Percentiles rank a stretch among this genome's conserved stretches.
phyloP scores from a whole-genome alignment of 345 rosid genomes.

The Aurinia saxatilis region DNA sequence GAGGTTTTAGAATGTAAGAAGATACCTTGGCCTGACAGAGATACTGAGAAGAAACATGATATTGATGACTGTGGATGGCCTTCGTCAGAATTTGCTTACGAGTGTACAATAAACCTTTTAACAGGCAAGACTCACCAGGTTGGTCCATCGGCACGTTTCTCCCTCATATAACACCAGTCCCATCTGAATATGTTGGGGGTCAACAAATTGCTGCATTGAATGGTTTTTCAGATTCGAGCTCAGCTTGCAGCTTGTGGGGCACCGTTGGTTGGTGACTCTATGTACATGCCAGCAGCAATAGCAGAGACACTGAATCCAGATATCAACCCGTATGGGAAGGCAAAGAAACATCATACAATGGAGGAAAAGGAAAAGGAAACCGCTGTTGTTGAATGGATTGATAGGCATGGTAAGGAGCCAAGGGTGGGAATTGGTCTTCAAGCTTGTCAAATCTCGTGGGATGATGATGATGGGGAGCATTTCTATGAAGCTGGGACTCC shows the following conservation, averaged over 20 bases:
- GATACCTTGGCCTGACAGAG: constrained; percentile 71
- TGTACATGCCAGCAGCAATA: constrained; percentile 83
- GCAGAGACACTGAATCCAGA: constrained; percentile 57
- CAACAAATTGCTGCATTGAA: not conserved
- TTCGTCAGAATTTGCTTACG: constrained; percentile 56
- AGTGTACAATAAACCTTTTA: constrained; percentile 79
- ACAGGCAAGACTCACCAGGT: constrained; percentile 99
- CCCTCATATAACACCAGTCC: not conserved
- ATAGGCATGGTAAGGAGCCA: constrained; percentile 72
- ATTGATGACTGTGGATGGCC: constrained; percentile 69
- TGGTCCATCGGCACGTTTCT: not conserved
- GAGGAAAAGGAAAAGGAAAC: constrained; percentile 40
- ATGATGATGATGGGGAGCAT: constrained; percentile 57
- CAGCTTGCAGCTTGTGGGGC: constrained; percentile 89
- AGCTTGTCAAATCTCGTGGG: constrained; percentile 92
- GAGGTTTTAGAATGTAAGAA: constrained; percentile 76
- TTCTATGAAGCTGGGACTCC: constrained; percentile 73
- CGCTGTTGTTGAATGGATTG: constrained; percentile 60
- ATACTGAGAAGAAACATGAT: constrained; percentile 38
- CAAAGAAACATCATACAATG: constrained; percentile 20
- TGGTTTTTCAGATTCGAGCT: constrained; percentile 55
- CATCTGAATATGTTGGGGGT: not conserved
- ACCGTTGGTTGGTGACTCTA: constrained; percentile 84
- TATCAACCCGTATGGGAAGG: constrained; percentile 67
- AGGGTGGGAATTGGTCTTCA: constrained; percentile 74